These are phyloP conservation scores for Colletotrichum filicis DNA, from an alignment of 2,329 filamentous ascomycete genomes.

Conservation along the genomic window DNA sequence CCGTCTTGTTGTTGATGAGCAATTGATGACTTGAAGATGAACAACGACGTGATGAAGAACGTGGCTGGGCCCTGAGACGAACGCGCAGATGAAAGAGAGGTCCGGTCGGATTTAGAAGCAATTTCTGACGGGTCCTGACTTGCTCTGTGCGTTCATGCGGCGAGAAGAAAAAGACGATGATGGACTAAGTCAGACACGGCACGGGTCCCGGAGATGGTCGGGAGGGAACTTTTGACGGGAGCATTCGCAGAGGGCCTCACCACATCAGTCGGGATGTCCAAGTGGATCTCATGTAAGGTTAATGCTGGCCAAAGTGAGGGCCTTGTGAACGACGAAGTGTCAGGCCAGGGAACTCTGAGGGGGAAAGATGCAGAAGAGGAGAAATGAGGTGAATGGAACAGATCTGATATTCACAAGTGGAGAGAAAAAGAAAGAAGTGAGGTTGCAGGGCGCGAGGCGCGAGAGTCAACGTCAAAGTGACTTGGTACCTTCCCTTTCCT, in stretches of 20 bases:
- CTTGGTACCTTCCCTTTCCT: too few species aligned
- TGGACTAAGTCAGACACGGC: not conserved
- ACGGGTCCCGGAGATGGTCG: not conserved
- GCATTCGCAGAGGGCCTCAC: not conserved
- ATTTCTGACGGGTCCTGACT: not conserved
- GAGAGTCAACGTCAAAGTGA: too few species aligned
- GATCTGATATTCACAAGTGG: not conserved
- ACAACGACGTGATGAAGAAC: not conserved
- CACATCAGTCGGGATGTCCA: not conserved
- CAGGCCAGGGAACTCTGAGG: not conserved
- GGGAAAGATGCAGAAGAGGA: not conserved
- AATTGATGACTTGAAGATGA: not conserved
- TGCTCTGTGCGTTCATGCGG: constrained; percentile 3
- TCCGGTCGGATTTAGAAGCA: not conserved
- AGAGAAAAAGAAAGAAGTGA: not conserved
- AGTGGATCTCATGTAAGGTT: constrained; percentile 2
- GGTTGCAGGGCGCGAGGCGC: too few species aligned
- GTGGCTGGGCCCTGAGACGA: not conserved
- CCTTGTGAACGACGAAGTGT: not conserved
- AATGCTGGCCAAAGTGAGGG: not conserved
- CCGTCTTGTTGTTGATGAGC: not conserved
- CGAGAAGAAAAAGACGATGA: not conserved
- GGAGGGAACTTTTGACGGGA: not conserved
- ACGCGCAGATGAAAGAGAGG: not conserved
- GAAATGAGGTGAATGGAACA: not conserved